Base-by-base conservation (phyloP, 768 basidiomycete species). In the Suillus clintonianus region DNA sequence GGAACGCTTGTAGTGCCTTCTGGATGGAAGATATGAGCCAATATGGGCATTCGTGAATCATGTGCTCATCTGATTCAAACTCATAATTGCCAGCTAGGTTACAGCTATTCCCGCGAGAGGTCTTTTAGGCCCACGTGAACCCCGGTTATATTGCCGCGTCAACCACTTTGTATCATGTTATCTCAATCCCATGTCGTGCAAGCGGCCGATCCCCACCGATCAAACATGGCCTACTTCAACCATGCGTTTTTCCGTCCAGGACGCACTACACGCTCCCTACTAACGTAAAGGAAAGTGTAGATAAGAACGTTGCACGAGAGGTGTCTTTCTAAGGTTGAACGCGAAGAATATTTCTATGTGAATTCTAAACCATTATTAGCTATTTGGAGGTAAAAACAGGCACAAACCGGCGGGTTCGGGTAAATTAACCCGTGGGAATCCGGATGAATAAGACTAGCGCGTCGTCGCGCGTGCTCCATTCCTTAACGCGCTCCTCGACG, bases 401-500 rank as follows among this genome's bases (percentile, higher is more conserved):
- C 63, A 64, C 22, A 57, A 61, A 61, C 32, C 60, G 36, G 50
- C 19, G 51, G 42, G 62, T 69, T 59, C 72, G 69, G 73, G 67
- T 60, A 66, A 66, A 68, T 71, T 64, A 61, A 61, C 62, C 60
- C 71, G 74, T 77, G 74, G 71, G 74, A 76, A 77, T 66, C 24
- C 30, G 66, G 72, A 76, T 76, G 74, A 76, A 71, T 76, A 77
- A 76, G 76, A 66, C 67, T 69, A 74, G 74, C 74, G 74, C 76
- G 74, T 77, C 67, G 67, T 68, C 74, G 72, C 74, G 74, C 65
- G 74, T 70, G 75, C 64, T 55, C 67, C 65, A 74, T 76, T 53
- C 72, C 74, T 75, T 70, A 77, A 76, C 74, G 74, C 74, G 76
- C 74, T 74, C 76, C 76, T 75, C 75, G 62, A 70, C 76, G 66